Evolutionary conservation across 1,284 basidiomycete genomes (phyloP).

Genomic region (Filobasidium uniguttulatum): DNA sequence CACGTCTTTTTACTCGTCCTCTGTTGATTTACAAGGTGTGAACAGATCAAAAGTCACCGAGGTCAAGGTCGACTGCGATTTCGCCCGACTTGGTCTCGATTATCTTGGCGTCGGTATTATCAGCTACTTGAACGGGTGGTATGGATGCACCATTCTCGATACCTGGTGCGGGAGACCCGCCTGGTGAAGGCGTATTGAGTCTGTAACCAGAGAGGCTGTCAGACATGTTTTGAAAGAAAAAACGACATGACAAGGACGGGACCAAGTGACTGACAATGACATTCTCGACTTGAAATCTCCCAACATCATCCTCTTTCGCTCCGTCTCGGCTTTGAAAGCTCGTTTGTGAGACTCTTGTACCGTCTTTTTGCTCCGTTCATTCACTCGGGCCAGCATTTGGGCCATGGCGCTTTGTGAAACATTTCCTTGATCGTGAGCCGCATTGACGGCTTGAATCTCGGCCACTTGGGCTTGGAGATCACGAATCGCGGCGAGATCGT

Average conservation of each 20-base stretch:
- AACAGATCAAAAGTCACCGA: slow-evolving; percentile 15
- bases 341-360: slow-evolving; percentile 11
- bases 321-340: slow-evolving; percentile 10
- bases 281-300: background rate
- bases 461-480: background rate
- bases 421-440: background rate
- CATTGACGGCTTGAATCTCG: background rate
- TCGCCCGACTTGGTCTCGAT: slow-evolving; percentile 9
- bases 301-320: background rate
- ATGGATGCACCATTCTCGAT: background rate
- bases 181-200: background rate
- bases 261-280: too few species aligned
- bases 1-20: background rate
- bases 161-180: background rate
- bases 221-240: too few species aligned
- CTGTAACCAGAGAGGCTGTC: background rate
- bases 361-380: slow-evolving; percentile 14
- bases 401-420: slow-evolving; percentile 3
- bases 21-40: background rate
- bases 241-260: too few species aligned
- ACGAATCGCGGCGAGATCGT: background rate
- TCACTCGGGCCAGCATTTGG: slow-evolving; percentile 11
- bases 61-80: slow-evolving; percentile 14
- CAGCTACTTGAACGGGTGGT: background rate
- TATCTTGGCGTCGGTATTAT: slow-evolving; percentile 7